Conservation (phyloP, 352 stramenopile species). For the Globisporangium viniferum region DNA sequence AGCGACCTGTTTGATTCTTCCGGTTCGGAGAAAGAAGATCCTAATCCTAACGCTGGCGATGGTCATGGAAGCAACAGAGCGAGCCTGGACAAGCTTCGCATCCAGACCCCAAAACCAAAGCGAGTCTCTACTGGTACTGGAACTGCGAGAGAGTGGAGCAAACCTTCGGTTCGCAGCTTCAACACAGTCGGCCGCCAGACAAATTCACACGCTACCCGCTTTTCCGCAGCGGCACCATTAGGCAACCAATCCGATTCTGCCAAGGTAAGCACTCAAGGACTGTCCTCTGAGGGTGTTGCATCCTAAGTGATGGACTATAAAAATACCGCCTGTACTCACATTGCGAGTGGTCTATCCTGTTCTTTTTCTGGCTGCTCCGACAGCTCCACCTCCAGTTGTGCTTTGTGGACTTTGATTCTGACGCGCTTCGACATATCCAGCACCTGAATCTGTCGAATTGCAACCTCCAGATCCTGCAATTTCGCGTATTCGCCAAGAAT, state of each 20-base stretch:
- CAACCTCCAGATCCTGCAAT: constrained; percentile 23
- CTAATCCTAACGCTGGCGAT: neutral
- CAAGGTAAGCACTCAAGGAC: neutral
- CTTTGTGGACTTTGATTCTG: constrained; percentile 33
- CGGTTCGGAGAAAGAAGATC: neutral
- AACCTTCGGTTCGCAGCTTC: neutral
- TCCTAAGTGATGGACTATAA: neutral
- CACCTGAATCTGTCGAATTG: constrained; percentile 26
- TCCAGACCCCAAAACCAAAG: neutral
- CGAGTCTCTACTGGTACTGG: neutral
- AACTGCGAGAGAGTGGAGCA: neutral
- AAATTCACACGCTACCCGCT: neutral
- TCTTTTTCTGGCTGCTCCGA: neutral
- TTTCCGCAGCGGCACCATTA: neutral
- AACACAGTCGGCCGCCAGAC: neutral
- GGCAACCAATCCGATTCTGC: neutral
- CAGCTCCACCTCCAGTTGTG: constrained; percentile 24
- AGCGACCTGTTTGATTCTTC: neutral
- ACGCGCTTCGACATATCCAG: constrained; percentile 21
- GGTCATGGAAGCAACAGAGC: neutral
- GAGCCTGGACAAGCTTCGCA: neutral
- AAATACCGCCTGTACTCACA: neutral
- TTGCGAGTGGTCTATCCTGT: neutral
- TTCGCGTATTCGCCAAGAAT: constrained; percentile 23
- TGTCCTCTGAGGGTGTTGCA: neutral